Base-by-base conservation (phyloP, 371 early-diverging fungal genomes). In the Phascolomyces articulosus region DNA sequence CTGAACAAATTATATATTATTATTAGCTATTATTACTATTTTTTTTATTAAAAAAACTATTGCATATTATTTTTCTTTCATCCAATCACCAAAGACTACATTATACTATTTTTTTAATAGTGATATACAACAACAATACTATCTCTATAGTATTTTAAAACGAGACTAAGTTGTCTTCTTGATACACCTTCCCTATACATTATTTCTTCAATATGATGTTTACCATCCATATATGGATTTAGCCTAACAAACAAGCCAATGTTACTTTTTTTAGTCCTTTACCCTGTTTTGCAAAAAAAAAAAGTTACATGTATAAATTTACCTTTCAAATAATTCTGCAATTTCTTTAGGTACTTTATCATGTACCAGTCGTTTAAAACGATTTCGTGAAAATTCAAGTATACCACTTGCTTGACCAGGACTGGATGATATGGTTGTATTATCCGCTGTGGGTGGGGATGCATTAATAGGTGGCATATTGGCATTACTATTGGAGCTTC, bases 161-260 rank as follows among this genome's bases (percentile, higher is more conserved):
- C 84, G 7, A 85, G 71, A 51, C 78, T 80, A 21, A 91, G 70
- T 62, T 91, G 91, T 58, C 82, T 75, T 63, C 85, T 73, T 13
- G 86, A 84, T 24, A 93, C 76, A 31, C 86, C 89, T 73, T 94
- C 93, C 10, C 90, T 77, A 62, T 88, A 93, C 63, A 90, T 73
- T 58, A 95, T 93, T 68, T 95, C 96, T 62, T 94, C 94, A 18
- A 91, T 84, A 65, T 90, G 90, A 69, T 88, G 86, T 49, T 87
- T 85, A 2, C 96, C 96, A 71, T 90, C 85, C 75, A 94, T 91
- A 63, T 93, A 95, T 3, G 87, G 86, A n/a, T 85, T 78, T 55
- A 93, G 66, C 38, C 88, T 84, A 59, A 34, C 11, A n/a, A n/a
- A n/a, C n/a, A n/a, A n/a, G n/a, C n/a, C n/a, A n/a, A n/a, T 38